A percentile compares a stretch with the other conserved stretches of the same genome.
phyloP scores from a whole-genome alignment of 2,329 filamentous ascomycete species.

The Arthroderma sp. region DNA sequence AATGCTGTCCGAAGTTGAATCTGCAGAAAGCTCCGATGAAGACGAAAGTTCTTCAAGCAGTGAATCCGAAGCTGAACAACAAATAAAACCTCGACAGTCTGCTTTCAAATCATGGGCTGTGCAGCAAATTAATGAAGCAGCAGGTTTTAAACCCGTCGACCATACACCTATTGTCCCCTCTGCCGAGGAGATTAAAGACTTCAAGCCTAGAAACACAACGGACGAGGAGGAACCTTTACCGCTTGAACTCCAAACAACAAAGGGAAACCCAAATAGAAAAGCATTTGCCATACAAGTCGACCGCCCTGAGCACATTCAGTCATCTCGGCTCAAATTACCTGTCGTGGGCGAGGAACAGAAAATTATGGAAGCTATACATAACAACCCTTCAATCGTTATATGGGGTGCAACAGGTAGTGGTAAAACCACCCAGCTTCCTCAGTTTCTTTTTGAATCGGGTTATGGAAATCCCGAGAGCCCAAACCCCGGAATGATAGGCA shows the following conservation, averaged over 20 bases:
- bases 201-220: conserved; percentile 23
- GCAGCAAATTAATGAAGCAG: conserved; percentile 68
- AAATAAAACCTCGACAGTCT: conserved; percentile 33
- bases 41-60: conserved; percentile 20
- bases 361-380: conserved; percentile 95
- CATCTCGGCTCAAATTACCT: conserved; percentile 64
- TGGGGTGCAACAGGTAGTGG: conserved; percentile 93
- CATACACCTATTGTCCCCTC: conserved; percentile 17
- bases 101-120: conserved; percentile 93
- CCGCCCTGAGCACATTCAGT: conserved; percentile 61
- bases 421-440: conserved; percentile 94
- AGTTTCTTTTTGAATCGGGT: conserved; percentile 88
- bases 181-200: conserved; percentile 20
- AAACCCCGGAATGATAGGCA: conserved; percentile 81
- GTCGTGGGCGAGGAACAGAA: conserved; percentile 92
- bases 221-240: conserved; percentile 29
- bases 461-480: conserved; percentile 68
- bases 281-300: conserved; percentile 62
- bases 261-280: conserved; percentile 46
- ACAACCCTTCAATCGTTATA: conserved; percentile 76
- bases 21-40: conserved; percentile 14
- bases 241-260: conserved; percentile 25
- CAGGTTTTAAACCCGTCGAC: conserved; percentile 50
- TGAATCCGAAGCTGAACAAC: conserved; percentile 12
- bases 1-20: conserved; percentile 16